Percentiles rank a stretch among this genome's conserved stretches.
These are phyloP conservation scores for Gynochthodes officinalis DNA, from an alignment of 257 asterid species.

Conservation along the genomic window DNA sequence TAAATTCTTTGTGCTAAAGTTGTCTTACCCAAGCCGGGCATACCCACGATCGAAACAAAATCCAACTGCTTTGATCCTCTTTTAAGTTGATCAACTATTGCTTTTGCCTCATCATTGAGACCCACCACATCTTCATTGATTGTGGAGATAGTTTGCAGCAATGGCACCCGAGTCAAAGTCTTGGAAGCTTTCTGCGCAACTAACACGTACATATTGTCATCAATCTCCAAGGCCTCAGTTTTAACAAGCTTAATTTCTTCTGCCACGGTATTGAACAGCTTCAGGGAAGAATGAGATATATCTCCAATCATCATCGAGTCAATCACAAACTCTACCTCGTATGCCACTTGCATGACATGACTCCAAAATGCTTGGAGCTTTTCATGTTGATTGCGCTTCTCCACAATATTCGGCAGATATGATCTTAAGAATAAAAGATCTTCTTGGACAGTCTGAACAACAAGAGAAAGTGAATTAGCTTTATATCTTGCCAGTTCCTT, in stretches of 20 bases:
- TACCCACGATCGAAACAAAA: slow-evolving; percentile 1
- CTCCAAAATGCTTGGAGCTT: background rate
- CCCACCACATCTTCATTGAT: background rate
- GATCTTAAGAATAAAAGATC: background rate
- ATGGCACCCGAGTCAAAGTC: too few species aligned
- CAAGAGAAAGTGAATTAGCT: background rate
- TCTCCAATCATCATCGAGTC: too few species aligned
- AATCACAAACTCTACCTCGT: too few species aligned
- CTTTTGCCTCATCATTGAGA: background rate
- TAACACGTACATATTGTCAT: too few species aligned
- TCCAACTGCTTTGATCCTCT: background rate
- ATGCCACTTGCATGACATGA: background rate
- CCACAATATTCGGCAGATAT: background rate
- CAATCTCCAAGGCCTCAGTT: too few species aligned
- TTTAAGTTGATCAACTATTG: background rate
- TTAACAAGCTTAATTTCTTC: too few species aligned
- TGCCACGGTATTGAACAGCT: too few species aligned
- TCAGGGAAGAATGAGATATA: too few species aligned
- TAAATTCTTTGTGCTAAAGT: slow-evolving; percentile 4
- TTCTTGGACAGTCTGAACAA: background rate
- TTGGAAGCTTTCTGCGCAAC: too few species aligned
- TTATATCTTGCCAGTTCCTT: background rate
- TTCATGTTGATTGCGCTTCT: background rate
- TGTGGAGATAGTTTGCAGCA: background rate
- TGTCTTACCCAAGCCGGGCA: slow-evolving; percentile 12